A percentile compares a stretch with the other conserved stretches of the same genome.
Evolutionary conservation across 257 asterid genomes (phyloP).

Genomic region (Eucommia ulmoides): DNA sequence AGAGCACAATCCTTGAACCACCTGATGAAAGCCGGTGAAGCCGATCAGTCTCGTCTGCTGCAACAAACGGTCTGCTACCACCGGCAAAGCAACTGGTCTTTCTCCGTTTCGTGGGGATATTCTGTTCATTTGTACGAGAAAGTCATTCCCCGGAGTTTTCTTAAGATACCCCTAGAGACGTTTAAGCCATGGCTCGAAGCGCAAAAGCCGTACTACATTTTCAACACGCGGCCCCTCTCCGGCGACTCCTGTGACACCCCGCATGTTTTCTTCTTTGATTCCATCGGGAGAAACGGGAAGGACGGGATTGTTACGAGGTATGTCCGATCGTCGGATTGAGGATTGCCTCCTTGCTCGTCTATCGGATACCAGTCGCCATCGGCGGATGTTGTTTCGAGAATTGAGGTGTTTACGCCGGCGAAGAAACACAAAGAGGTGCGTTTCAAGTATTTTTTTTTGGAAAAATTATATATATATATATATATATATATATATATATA

Average conservation of each 20-base stretch:
- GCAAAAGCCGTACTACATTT: background rate
- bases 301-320: background rate
- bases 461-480: too few species aligned
- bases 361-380: too few species aligned
- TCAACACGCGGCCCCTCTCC: background rate
- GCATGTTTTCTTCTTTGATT: background rate
- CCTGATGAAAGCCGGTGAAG: slow-evolving; percentile 57
- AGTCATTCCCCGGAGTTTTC: slow-evolving; percentile 32
- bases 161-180: background rate
- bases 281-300: background rate
- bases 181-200: background rate
- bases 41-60: slow-evolving; percentile 53
- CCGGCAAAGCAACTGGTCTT: slow-evolving; percentile 32
- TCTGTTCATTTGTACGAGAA: slow-evolving; percentile 43
- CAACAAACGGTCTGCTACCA: slow-evolving; percentile 60
- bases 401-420: too few species aligned
- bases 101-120: slow-evolving; percentile 61
- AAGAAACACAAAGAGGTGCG: too few species aligned
- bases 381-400: too few species aligned
- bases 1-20: slow-evolving; percentile 36
- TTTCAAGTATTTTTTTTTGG: too few species aligned
- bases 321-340: background rate
- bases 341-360: too few species aligned
- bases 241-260: background rate
- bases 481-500: too few species aligned